Base-by-base conservation (phyloP, 352 stramenopile species). In the Pythium phragmiticola region DNA sequence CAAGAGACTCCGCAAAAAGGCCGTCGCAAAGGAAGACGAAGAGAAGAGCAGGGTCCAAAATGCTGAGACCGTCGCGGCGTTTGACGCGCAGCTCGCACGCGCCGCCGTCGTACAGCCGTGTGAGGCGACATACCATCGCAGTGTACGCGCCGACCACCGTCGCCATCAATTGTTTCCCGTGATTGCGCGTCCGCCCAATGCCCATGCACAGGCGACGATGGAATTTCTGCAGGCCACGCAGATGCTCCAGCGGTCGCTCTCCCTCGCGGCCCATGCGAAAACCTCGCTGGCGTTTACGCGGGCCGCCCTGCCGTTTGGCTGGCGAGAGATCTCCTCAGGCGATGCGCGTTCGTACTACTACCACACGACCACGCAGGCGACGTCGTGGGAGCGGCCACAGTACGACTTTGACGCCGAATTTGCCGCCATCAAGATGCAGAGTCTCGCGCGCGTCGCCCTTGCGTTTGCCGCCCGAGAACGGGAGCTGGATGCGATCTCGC, bases 361-460 rank as follows among this genome's bases (percentile, higher is more conserved):
- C 68, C 76, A 91, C 55, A 39, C 57, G 3, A 13, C 30, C 14
- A 88, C 80, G 0, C 57, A 62, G 1, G 68, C 76, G 41, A 82
- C 78, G 8, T 77, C 70, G 14, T 90, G 84, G 83, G 74, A 83
- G 13, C 69, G 72, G 3, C 84, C 86, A 5, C 67, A 74, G 62
- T 92, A 93, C 58, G 69, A 69, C 1, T 93, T 93, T 30, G 72
- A 84, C 2, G 75, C 92, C 34, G 80, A 91, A 41, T 80, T 74
- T 47, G 86, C 84, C 14, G 81, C 81, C 37, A 77, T 79, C 23
- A 74, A 69, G 49, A 76, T 94, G 9, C 85, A 94, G 71, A 70
- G 80, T n/a, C 43, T 90, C 7, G 75, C 63, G 37, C 74, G 83
- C 5, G 72, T 80, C 52, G 57, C 86, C 3, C 26, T 89, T 3